A percentile compares a stretch with the other conserved stretches of the same genome.
phyloP scores from a whole-genome alignment of 1,284 basidiomycete genomes.

The Cryptococcus maquisensis region DNA sequence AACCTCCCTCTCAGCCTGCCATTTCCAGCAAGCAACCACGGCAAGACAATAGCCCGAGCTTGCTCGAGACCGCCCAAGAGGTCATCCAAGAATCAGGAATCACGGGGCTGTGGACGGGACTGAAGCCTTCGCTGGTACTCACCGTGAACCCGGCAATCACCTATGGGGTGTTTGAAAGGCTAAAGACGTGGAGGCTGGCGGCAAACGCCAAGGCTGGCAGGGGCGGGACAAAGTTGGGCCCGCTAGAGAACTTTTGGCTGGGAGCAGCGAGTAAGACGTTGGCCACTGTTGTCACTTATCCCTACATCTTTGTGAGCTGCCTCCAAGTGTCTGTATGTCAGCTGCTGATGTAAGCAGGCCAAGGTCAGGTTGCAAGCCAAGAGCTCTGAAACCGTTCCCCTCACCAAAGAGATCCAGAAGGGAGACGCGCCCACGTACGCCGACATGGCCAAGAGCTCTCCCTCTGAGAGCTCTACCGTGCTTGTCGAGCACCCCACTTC shows the following conservation, averaged over 20 bases:
- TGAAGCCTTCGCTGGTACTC: slow-evolving; percentile 87
- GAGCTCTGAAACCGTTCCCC: slow-evolving; percentile 3
- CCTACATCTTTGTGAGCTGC: slow-evolving; percentile 46
- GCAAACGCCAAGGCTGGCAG: slow-evolving; percentile 40
- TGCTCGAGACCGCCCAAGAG: slow-evolving; percentile 69
- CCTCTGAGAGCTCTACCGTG: slow-evolving; percentile 7
- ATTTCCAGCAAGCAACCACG: background rate
- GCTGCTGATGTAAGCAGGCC: slow-evolving; percentile 52
- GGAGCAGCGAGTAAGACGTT: slow-evolving; percentile 95
- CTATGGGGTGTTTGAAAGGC: slow-evolving; percentile 90
- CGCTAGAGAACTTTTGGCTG: slow-evolving; percentile 75
- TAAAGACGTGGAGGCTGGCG: slow-evolving; percentile 56
- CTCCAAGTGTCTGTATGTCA: background rate
- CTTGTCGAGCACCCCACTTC: slow-evolving; percentile 1
- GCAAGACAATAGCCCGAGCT: slow-evolving; percentile 20
- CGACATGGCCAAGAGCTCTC: slow-evolving; percentile 15
- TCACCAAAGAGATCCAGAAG: background rate
- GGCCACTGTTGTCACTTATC: slow-evolving; percentile 77
- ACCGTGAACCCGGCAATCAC: slow-evolving; percentile 98
- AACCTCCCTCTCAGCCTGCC: slow-evolving; percentile 6
- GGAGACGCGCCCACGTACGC: slow-evolving; percentile 27
- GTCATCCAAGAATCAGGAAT: slow-evolving; percentile 91
- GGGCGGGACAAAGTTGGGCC: slow-evolving; percentile 46
- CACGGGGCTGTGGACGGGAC: slow-evolving; percentile 87
- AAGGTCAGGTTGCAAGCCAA: slow-evolving; percentile 93